Conservation (phyloP, 2,329 filamentous ascomycete species). For the Penicillium frequentans region DNA sequence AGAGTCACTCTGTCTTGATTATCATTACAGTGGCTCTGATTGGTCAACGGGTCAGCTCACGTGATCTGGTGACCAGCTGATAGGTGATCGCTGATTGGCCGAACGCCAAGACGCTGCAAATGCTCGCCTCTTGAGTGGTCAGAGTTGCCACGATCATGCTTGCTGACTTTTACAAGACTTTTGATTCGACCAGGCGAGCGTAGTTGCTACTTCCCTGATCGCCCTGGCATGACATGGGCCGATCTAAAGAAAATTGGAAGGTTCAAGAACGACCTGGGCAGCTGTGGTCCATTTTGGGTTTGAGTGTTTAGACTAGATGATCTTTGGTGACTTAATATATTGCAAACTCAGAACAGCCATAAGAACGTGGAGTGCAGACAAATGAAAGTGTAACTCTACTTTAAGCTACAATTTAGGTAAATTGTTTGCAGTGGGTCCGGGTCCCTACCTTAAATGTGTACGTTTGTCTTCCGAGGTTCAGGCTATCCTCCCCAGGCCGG, state of each 20-base stretch:
- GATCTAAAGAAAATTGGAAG: background rate
- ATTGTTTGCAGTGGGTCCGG: background rate
- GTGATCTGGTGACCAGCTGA: background rate
- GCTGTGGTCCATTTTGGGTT: background rate
- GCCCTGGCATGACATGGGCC: background rate
- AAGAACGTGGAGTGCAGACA: too few species aligned
- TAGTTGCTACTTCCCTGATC: background rate
- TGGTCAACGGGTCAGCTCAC: slow-evolving; percentile 9
- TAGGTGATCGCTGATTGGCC: slow-evolving; percentile 13
- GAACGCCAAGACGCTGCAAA: background rate
- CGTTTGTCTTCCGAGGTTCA: background rate
- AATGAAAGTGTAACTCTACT: background rate
- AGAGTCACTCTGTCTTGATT: slow-evolving; percentile 17
- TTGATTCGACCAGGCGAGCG: background rate
- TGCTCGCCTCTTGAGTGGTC: background rate
- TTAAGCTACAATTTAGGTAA: background rate
- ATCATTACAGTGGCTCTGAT: slow-evolving; percentile 27
- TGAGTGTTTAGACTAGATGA: too few species aligned
- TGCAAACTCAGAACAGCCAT: background rate
- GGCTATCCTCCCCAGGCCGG: too few species aligned
- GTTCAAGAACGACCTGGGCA: background rate
- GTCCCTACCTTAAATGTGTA: background rate
- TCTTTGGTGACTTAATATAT: too few species aligned
- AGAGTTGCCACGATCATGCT: background rate
- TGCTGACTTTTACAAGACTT: background rate